Percentiles rank a stretch among this genome's conserved stretches.
phyloP scores from a whole-genome alignment of 2,329 filamentous ascomycete species.

The Furcasterigmium sp. region DNA sequence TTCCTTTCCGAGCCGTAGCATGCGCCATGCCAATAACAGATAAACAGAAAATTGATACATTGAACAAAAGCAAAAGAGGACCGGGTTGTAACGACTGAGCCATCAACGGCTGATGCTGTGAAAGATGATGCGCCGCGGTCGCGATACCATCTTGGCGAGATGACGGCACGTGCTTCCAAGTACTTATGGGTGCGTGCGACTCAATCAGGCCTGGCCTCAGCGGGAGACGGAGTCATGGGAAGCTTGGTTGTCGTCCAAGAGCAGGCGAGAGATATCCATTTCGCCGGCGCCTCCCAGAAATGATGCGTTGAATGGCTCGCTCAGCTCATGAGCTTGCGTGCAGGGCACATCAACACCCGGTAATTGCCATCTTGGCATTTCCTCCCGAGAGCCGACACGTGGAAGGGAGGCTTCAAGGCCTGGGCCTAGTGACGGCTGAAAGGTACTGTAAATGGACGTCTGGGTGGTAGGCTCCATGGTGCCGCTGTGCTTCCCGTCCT shows the following conservation, averaged over 20 bases:
- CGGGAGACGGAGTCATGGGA: constrained; percentile 14
- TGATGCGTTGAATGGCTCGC: constrained; percentile 31
- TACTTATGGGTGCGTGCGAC: too few relatives aligned
- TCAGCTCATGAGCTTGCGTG: constrained; percentile 35
- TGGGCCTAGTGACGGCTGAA: constrained; percentile 31
- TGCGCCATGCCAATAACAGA: too few relatives aligned
- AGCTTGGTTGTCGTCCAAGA: constrained; percentile 46
- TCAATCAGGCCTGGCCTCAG: too few relatives aligned
- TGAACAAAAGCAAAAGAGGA: too few relatives aligned
- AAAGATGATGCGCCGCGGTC: too few relatives aligned
- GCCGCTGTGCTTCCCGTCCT: constrained; percentile 29
- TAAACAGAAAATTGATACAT: too few relatives aligned
- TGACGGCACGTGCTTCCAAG: too few relatives aligned
- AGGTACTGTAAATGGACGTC: constrained; percentile 41
- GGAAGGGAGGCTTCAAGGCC: constrained; percentile 31
- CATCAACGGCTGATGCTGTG: too few relatives aligned
- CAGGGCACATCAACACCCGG: constrained; percentile 23
- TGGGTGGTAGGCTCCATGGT: constrained; percentile 48
- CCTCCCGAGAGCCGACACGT: constrained; percentile 38
- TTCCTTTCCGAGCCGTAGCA: too few relatives aligned
- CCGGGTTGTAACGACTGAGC: too few relatives aligned
- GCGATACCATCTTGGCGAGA: too few relatives aligned
- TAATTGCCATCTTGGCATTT: constrained; percentile 37
- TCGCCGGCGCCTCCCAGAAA: constrained; percentile 41
- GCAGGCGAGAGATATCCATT: constrained; percentile 57